phyloP scores from a whole-genome alignment of 208 protist genomes.

The Crithidia mellificae region DNA sequence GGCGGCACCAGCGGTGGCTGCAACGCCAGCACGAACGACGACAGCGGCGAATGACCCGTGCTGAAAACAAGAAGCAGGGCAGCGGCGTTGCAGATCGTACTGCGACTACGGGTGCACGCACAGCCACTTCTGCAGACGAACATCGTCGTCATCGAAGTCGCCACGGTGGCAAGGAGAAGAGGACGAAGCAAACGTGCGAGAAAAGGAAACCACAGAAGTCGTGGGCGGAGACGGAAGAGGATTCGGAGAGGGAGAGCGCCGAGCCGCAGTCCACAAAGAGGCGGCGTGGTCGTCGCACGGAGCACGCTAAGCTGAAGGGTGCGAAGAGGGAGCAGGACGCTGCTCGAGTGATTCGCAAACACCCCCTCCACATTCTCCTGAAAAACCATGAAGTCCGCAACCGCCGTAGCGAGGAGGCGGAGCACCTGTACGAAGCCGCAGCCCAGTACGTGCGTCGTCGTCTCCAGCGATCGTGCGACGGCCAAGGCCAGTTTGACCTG shows the following conservation, averaged over 20 bases:
- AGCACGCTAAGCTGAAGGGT: not conserved
- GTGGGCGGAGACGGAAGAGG: not conserved
- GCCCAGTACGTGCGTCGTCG: slow-evolving; percentile 5
- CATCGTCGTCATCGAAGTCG: no score
- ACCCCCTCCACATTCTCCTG: not conserved
- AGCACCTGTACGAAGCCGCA: not conserved
- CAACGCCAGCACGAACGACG: slow-evolving; percentile 4
- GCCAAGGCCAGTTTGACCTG: not conserved
- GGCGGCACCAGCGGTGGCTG: not conserved
- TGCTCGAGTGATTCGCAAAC: not conserved
- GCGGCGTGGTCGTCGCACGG: not conserved
- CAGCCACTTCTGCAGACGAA: no score
- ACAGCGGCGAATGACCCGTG: slow-evolving; percentile 6
- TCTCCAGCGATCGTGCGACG: not conserved
- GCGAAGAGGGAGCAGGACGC: slow-evolving; percentile 2
- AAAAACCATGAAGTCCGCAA: not conserved
- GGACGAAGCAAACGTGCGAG: no score
- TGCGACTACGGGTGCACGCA: no score
- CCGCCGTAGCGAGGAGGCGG: not conserved
- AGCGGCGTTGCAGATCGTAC: no score
- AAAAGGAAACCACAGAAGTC: not conserved
- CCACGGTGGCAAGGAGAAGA: no score
- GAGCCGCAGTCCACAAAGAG: not conserved
- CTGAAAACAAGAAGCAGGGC: not conserved
- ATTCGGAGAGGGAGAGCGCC: not conserved